Conservation (phyloP, 106 monocot species). For the Platanthera guangdongensis region DNA sequence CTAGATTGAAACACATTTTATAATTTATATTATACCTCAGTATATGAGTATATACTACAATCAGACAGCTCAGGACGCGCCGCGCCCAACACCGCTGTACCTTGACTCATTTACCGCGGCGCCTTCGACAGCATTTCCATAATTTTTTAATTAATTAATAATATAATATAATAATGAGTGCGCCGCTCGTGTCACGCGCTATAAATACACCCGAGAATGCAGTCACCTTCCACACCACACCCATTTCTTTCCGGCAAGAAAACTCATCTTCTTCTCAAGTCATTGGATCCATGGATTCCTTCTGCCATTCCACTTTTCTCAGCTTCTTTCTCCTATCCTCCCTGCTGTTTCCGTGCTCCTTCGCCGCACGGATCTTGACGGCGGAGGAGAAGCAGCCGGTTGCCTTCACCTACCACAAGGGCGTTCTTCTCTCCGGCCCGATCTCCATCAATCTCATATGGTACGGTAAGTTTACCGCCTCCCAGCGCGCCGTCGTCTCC, state of each 20-base stretch:
- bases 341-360: background rate
- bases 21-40: too few relatives aligned
- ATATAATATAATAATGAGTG: background rate
- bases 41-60: too few relatives aligned
- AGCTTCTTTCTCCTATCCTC: constrained; percentile 6
- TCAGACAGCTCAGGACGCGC: too few relatives aligned
- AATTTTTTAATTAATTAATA: too few relatives aligned
- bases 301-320: background rate
- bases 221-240: background rate
- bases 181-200: background rate
- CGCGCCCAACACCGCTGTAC: too few relatives aligned
- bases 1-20: too few relatives aligned
- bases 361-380: constrained; percentile 21
- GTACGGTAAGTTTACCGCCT: constrained; percentile 54
- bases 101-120: background rate
- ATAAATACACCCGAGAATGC: background rate
- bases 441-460: constrained; percentile 49
- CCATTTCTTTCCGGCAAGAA: background rate
- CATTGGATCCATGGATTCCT: background rate
- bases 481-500: constrained; percentile 43
- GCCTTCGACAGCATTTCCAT: background rate
- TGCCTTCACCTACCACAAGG: constrained; percentile 46
- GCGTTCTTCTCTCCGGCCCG: constrained; percentile 52
- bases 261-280: background rate
- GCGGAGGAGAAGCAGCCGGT: constrained; percentile 34